A percentile compares a stretch with the other conserved stretches of the same genome.
These are phyloP conservation scores for Asterella californica DNA, from an alignment of 225 moss, liverwort and hornwort genomes.

Conservation along the genomic window DNA sequence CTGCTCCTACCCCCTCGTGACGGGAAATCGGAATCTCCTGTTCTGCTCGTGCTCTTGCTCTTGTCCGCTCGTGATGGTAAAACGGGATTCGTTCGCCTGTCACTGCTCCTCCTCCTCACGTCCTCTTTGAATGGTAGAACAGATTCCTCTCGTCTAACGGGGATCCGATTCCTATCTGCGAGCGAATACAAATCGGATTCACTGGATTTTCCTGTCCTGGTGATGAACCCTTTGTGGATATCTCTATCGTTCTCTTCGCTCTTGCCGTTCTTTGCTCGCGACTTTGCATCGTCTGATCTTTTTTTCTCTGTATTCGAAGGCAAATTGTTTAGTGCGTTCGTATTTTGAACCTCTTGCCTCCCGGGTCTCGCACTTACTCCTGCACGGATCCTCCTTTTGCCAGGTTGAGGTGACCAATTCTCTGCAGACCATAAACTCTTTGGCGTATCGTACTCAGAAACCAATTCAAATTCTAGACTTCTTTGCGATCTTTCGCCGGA, in stretches of 20 bases:
- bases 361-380: not conserved
- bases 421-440: conserved; percentile 6
- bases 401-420: not conserved
- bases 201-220: not conserved
- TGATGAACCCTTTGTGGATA: not conserved
- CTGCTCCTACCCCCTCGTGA: not conserved
- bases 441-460: not conserved
- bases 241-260: not conserved
- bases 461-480: not conserved
- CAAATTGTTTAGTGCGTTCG: not conserved
- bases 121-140: too few relatives aligned
- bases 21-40: not conserved
- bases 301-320: not conserved
- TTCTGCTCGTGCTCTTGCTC: not conserved
- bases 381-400: not conserved
- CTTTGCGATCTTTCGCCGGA: not conserved
- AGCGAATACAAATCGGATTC: not conserved
- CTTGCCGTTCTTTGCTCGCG: too few relatives aligned
- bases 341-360: not conserved
- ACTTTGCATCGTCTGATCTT: not conserved
- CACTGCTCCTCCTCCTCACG: not conserved
- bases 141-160: not conserved
- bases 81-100: too few relatives aligned
- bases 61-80: not conserved
- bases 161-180: not conserved